Conservation (phyloP, 192 early-diverging fungal species). For the Powellomyces hirtus region DNA sequence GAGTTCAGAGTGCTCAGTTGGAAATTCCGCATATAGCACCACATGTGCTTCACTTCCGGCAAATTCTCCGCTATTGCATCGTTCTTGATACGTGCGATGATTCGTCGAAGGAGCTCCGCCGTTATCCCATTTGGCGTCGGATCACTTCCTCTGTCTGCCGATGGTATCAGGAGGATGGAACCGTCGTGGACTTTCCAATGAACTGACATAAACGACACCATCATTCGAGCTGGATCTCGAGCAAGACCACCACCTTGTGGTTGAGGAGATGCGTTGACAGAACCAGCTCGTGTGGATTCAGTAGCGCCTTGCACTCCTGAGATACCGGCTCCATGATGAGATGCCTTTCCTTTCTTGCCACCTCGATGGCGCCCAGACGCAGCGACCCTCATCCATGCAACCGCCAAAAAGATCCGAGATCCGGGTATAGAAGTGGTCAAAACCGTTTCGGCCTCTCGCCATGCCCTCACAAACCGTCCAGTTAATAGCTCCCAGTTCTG, state of each 20-base stretch:
- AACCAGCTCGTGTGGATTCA: too few species aligned
- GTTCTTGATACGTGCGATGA: not conserved
- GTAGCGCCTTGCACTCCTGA: too few species aligned
- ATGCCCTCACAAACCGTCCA: not conserved
- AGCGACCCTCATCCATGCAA: conserved; percentile 13
- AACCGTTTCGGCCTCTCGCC: not conserved
- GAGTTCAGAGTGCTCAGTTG: not conserved
- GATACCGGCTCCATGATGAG: conserved; percentile 6
- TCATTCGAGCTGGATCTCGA: not conserved
- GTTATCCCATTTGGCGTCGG: conserved; percentile 22
- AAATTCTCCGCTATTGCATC: not conserved
- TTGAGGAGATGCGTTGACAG: too few species aligned
- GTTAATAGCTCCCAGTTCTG: conserved; percentile 1
- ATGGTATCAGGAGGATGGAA: conserved; percentile 3
- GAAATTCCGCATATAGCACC: conserved; percentile 23
- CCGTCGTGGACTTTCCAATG: not conserved
- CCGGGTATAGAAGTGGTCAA: not conserved
- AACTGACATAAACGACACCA: conserved; percentile 14
- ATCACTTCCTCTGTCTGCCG: conserved; percentile 12
- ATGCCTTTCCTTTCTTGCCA: conserved; percentile 18
- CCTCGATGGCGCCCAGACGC: not conserved
- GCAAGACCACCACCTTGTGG: not conserved
- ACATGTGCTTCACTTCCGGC: conserved; percentile 1
- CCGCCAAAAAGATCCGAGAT: not conserved
- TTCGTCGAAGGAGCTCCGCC: conserved; percentile 11